phyloP scores from a whole-genome alignment of 139 green algal species.

The Volvox africanus region DNA sequence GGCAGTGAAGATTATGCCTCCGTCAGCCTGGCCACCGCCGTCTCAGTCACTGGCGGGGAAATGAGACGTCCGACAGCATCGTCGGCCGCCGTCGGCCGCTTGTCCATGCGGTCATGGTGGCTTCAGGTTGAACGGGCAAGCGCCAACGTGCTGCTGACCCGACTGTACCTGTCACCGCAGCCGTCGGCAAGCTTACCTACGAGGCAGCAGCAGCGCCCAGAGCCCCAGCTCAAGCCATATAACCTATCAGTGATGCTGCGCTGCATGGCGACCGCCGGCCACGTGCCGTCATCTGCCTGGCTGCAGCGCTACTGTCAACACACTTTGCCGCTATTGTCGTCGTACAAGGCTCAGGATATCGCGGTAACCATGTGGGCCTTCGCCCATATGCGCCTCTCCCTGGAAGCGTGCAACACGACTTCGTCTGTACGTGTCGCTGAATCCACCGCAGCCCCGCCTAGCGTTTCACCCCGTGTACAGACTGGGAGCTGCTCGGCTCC shows the following conservation, averaged over 20 bases:
- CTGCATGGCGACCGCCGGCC: constrained; percentile 15
- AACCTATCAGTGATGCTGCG: constrained; percentile 7
- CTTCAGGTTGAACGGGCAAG: not conserved
- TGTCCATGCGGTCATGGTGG: constrained; percentile 22
- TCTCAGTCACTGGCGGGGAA: no score
- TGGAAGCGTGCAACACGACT: no score
- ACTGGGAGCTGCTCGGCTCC: no score
- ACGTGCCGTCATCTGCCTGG: not conserved
- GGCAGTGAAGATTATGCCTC: no score
- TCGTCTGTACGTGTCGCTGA: no score
- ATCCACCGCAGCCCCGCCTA: not conserved
- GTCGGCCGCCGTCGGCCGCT: not conserved
- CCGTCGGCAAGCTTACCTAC: not conserved
- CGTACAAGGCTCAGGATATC: not conserved
- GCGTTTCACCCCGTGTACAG: no score
- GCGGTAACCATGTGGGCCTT: constrained; percentile 21
- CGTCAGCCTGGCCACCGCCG: no score
- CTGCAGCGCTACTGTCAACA: constrained; percentile 26
- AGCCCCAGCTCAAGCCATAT: not conserved
- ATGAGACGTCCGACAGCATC: not conserved
- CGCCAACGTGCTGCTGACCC: not conserved
- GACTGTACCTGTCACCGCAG: not conserved
- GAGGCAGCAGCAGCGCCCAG: not conserved
- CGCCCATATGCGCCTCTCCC: constrained; percentile 14
- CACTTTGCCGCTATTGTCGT: constrained; percentile 17